phyloP scores from a whole-genome alignment of 192 early-diverging fungal genomes.

The Diversispora epigaea region DNA sequence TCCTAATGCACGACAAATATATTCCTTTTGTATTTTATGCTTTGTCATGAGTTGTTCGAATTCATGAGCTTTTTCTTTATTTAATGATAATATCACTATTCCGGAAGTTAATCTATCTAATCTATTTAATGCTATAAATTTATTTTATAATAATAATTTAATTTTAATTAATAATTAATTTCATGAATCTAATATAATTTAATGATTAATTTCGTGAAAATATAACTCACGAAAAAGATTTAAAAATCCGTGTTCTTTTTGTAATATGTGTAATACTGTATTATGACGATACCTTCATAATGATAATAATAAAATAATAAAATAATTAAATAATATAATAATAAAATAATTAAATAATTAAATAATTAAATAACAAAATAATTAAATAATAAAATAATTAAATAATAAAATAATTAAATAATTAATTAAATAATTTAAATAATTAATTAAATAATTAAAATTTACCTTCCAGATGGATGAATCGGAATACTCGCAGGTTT shows the following conservation, averaged over 20 bases:
- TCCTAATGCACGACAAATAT: slow-evolving; percentile 84
- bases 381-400: background rate
- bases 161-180: slow-evolving; percentile 15
- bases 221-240: slow-evolving; percentile 54
- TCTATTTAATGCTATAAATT: slow-evolving; percentile 73
- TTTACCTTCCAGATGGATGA: slow-evolving; percentile 49
- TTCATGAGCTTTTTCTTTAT: slow-evolving; percentile 54
- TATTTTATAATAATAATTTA: slow-evolving; percentile 22
- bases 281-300: slow-evolving; percentile 85
- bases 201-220: no score
- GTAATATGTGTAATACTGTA: slow-evolving; percentile 68
- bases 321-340: background rate
- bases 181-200: background rate
- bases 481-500: slow-evolving; percentile 90
- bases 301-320: slow-evolving; percentile 60
- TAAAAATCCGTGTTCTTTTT: slow-evolving; percentile 58
- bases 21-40: slow-evolving; percentile 80
- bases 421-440: background rate
- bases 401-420: no score
- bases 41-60: slow-evolving; percentile 65
- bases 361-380: no score
- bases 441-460: background rate
- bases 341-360: no score
- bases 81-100: slow-evolving; percentile 75
- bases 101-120: slow-evolving; percentile 95